Evolutionary conservation across 1,139 yeast species (phyloP).

Genomic region (Candida sanyaensis): DNA sequence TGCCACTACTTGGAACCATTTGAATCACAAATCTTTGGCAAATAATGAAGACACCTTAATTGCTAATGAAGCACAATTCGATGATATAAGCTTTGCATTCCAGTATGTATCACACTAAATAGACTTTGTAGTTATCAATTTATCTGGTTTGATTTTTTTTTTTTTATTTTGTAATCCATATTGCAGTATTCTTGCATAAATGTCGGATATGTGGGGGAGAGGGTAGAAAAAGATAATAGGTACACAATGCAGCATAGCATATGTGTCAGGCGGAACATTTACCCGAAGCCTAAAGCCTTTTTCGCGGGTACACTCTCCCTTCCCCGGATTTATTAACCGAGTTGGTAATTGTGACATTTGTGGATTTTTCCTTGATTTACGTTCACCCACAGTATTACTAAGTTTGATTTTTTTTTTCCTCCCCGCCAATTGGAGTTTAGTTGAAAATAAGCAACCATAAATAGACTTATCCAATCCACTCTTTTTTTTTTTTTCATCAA

Average conservation of each 20-base stretch:
- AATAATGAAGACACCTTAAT: constrained; percentile 76
- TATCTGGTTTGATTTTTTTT: background rate
- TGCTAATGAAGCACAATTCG: constrained; percentile 67
- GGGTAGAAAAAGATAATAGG: background rate
- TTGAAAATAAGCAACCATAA: constrained; percentile 1
- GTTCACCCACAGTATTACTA: too few relatives aligned
- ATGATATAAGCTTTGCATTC: constrained; percentile 83
- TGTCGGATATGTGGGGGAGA: background rate
- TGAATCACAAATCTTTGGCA: constrained; percentile 59
- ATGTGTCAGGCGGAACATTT: too few relatives aligned
- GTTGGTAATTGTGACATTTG: too few relatives aligned
- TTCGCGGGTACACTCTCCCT: constrained; percentile 1
- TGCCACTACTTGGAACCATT: constrained; percentile 97
- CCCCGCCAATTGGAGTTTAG: constrained; percentile 5
- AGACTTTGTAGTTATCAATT: background rate
- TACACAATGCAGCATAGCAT: background rate
- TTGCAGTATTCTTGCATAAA: background rate
- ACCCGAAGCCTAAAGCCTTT: background rate
- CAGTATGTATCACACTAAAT: constrained; percentile 82
- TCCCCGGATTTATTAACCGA: background rate
- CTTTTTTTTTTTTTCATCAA: background rate
- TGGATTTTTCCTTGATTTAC: too few relatives aligned
- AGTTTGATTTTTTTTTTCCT: background rate
- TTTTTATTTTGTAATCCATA: background rate
- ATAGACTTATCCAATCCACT: background rate